These are phyloP conservation scores for Aureobasidium vineae DNA, from an alignment of 2,329 filamentous ascomycete genomes.

Conservation along the genomic window DNA sequence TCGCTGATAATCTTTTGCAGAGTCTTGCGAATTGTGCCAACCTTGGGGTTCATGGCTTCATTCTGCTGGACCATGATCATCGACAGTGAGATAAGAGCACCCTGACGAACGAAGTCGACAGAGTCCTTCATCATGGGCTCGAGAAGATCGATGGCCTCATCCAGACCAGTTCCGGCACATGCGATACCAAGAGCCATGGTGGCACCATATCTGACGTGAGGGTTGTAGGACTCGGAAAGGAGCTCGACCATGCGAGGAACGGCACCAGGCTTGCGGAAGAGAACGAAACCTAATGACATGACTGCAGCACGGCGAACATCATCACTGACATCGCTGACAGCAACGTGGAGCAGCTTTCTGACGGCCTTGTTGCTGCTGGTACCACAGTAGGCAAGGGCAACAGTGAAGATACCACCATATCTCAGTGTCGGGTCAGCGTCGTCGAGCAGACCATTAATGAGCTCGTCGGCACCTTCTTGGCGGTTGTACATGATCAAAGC, in stretches of 20 bases:
- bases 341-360: slow-evolving; percentile 88
- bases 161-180: slow-evolving; percentile 90
- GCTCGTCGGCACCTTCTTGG: slow-evolving; percentile 89
- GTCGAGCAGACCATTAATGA: slow-evolving; percentile 89
- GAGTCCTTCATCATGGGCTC: slow-evolving; percentile 99
- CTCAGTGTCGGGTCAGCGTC: slow-evolving; percentile 91
- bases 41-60: slow-evolving; percentile 97
- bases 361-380: slow-evolving; percentile 99
- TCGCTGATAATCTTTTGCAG: slow-evolving; percentile 92
- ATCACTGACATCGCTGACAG: slow-evolving; percentile 96
- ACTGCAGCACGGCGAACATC: slow-evolving; percentile 95
- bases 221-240: slow-evolving; percentile 97
- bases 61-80: slow-evolving; percentile 99
- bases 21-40: slow-evolving; percentile 83
- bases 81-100: slow-evolving; percentile 85
- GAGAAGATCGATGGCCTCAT: slow-evolving; percentile 92
- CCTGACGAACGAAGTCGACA: slow-evolving; percentile 96
- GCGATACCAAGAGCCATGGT: slow-evolving; percentile 98
- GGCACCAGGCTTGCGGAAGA: slow-evolving; percentile 95
- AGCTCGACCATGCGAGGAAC: slow-evolving; percentile 99
- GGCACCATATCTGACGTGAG: slow-evolving; percentile 94
- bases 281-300: slow-evolving; percentile 96
- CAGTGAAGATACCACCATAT: slow-evolving; percentile 98
- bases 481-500: slow-evolving; percentile 97
- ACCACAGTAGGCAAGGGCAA: slow-evolving; percentile 94